Evolutionary conservation across 345 rosid species (phyloP), one percentile per base, ranked within the genome.

Genomic region (Rhizophora apiculata): DNA sequence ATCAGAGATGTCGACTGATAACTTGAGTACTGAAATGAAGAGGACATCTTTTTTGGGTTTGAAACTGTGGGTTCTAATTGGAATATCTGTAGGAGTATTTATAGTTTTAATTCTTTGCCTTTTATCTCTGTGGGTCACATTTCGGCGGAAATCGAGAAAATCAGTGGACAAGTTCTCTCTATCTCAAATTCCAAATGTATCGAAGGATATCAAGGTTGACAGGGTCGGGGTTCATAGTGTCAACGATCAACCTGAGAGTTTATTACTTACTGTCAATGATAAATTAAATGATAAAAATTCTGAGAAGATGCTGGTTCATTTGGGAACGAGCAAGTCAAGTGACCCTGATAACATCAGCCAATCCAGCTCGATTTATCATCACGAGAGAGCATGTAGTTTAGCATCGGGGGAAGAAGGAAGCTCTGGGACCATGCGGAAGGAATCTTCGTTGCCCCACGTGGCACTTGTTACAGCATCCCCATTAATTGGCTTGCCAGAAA

Each of bases 361-460:
- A 52, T 88, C 91, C 65, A 90, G 97, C 73, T 92, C 93, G 0
- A 62, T 86, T 52, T 73, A 86, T 79, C 82, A 85, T 71, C 87
- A 84, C 6, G 97, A 88, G 77, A 88, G 88, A 81, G 92, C 79
- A 39, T 76, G 78, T 67, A 87, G 93, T 70, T 89, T 87, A 34
- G 88, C 87, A 30, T 95, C 99, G 5, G 96, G 92, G 48, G 99
- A 95, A 74, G 96, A 89, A 84, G 99, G 92, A 76, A 86, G 92
- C 76, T 90, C 88, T n/a, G 96, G 89, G 60, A 78, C 73, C 4
- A 81, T 27, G 46, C 43, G 82, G 57, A 91, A 81, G 81, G 85
- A 82, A 71, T 74, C 87, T 64, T 74, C 85, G 6, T 73, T 76
- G n/a, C 75, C 88, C 24, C 76, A 83, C 60, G 89, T 82, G 57